phyloP scores from a whole-genome alignment of 768 basidiomycete species.

The Xanthoconium stramineum region DNA sequence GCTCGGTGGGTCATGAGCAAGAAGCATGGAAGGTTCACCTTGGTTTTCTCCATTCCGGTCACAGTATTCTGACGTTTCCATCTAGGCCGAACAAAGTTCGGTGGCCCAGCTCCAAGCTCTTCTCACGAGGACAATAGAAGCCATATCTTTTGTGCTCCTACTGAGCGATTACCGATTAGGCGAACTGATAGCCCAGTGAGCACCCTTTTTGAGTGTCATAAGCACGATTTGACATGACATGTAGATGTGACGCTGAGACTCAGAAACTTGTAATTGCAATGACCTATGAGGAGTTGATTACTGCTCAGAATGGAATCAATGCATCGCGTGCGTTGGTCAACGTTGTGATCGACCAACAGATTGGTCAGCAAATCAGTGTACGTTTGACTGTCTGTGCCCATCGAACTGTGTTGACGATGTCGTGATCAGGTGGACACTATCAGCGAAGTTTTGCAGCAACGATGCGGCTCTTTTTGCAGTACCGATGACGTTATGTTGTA shows the following conservation, averaged over 20 bases:
- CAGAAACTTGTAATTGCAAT: slow-evolving; percentile 67
- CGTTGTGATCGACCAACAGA: slow-evolving; percentile 96
- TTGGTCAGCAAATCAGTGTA: slow-evolving; percentile 93
- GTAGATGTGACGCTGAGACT: slow-evolving; percentile 67
- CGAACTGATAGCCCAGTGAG: slow-evolving; percentile 79
- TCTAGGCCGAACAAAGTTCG: slow-evolving; percentile 76
- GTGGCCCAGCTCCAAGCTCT: slow-evolving; percentile 75
- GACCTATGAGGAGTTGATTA: slow-evolving; percentile 86
- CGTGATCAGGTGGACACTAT: slow-evolving; percentile 84
- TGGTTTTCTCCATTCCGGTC: not conserved
- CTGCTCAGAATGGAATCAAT: slow-evolving; percentile 80
- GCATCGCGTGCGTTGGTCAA: slow-evolving; percentile 89
- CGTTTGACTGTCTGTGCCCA: slow-evolving; percentile 24
- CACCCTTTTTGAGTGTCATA: slow-evolving; percentile 8
- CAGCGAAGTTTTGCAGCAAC: slow-evolving; percentile 88
- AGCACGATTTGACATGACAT: slow-evolving; percentile 5
- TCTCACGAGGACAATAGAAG: slow-evolving; percentile 85
- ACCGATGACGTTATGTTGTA: slow-evolving; percentile 98
- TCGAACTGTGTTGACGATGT: slow-evolving; percentile 4
- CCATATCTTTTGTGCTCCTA: slow-evolving; percentile 88
- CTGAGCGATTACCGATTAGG: slow-evolving; percentile 88
- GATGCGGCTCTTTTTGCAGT: slow-evolving; percentile 97
- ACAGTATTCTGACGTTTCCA: slow-evolving; percentile 12
- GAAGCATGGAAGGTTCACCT: slow-evolving; percentile 81
- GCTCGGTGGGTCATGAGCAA: slow-evolving; percentile 60